Evolutionary conservation across 1,284 basidiomycete genomes (phyloP), one percentile per base, ranked within the genome.

Genomic region (Afroboletus lepidellus): DNA sequence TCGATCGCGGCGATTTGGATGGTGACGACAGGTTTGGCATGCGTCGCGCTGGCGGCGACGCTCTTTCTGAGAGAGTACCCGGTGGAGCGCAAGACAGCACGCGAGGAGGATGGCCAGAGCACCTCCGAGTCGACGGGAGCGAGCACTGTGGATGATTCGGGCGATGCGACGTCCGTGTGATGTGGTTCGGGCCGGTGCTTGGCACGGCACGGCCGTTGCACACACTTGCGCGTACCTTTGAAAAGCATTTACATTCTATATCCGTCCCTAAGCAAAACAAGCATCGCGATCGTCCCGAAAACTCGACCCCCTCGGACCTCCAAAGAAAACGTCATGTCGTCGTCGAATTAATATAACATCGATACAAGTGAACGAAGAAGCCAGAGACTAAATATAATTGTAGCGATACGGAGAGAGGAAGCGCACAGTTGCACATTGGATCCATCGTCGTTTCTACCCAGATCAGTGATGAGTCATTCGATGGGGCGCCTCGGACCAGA

Each of bases 1-100:
- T 79, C 87, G 1, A 82, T 93, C 34, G 77, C 76, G 55, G 78
- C 73, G 29, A 82, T 92, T 41, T 93, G 90, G 89, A 63, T 90
- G 42, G 81, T 86, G 8, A 76, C 76, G 61, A 82, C 80, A 5
- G 84, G 81, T 0, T 69, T 88, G 25, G 55, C 79, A 11, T 83
- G 79, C 11, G 72, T 74, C 24, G 76, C 77, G 21, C 74, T 87
- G 49, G 52, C 88, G 20, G 72, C 86, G 69, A 71, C 73, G 3
- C 61, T 85, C 11, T 82, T 86, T 61, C 58, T 88, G 30, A 73
- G 79, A 27, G 71, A 72, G 33, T 89, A 89, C 66, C 76, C 81
- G n/a, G 72, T 87, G 23, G 69, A 80, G 55, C 77, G 84, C 23
- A 73, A 69, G 18, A 71, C 80, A 18, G 25, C 25, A 27, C n/a